Evolutionary conservation across 164 flowering plant species (phyloP), one percentile per base, ranked within the genome.

Genomic region (Piper longum): DNA sequence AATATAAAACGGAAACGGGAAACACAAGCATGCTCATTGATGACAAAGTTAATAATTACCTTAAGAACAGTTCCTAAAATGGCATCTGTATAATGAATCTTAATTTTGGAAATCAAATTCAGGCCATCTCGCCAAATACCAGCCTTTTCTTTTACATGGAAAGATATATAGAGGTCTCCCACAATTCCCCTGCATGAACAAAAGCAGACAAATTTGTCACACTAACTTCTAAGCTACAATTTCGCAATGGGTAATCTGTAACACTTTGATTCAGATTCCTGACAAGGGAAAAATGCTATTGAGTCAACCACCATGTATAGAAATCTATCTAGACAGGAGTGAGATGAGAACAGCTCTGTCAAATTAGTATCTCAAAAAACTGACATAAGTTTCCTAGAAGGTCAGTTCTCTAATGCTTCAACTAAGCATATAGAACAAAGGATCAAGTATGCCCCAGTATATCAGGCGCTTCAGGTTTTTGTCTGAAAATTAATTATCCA

Each of bases 81-180:
- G 43, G 99, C 99, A 54, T 93, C 89, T 41, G 89, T 93, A 70
- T 74, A 93, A 73, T 85, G 86, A 66, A 93, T 62, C 62, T 62
- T 71, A 59, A 90, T 75, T 60, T 80, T 81, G 63, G 99, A 93
- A 76, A 77, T 85, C 19, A 93, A 83, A 65, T 90, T 71, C 43
- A 82, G 75, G 40, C 93, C 96, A 16, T 90, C 83, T 73, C 95
- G 88, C 76, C 76, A 56, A 78, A 93, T 77, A 67, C 93, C 97
- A 19, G 56, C 74, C 71, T 85, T 86, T 75, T 80, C 81, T 61
- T 81, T 72, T 43, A 93, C 66, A 73, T 79, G 92, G 62, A 90
- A 76, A 43, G 77, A 70, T 62, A 93, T 59, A 76, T 75, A 83
- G 63, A 93, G 84, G 70, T 90, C 89, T 14, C 99, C 99, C 48